A percentile compares a stretch with the other conserved stretches of the same genome.
Evolutionary conservation across 1,284 basidiomycete genomes (phyloP).

Genomic region (Abortiporus biennis): DNA sequence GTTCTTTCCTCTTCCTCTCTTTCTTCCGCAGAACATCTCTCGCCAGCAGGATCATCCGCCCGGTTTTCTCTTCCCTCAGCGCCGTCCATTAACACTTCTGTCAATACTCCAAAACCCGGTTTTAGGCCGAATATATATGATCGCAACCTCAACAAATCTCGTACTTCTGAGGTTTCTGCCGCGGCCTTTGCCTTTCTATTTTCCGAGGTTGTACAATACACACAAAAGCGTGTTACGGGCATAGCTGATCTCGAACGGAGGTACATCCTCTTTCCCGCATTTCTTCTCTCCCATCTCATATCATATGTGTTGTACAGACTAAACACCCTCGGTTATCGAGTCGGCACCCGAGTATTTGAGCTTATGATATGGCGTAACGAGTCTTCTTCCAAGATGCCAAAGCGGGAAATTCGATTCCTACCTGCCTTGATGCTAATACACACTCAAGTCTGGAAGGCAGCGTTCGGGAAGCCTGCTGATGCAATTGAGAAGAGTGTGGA

Average conservation of each 20-base stretch:
- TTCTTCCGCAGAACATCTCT: conserved; percentile 57
- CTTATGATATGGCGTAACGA: conserved; percentile 72
- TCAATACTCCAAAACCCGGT: conserved; percentile 33
- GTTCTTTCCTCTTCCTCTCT: conserved; percentile 61
- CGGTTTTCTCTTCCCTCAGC: conserved; percentile 64
- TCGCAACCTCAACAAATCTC: conserved; percentile 78
- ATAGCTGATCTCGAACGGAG: conserved; percentile 89
- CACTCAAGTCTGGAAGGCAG: conserved; percentile 90
- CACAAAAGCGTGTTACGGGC: conserved; percentile 89
- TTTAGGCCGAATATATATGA: conserved; percentile 76
- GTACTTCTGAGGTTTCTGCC: conserved; percentile 74
- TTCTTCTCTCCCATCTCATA: conserved; percentile 32
- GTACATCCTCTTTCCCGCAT: conserved; percentile 13
- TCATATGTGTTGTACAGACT: conserved; percentile 57
- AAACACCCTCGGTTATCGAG: conserved; percentile 86
- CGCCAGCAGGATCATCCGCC: conserved; percentile 53
- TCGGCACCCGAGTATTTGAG: conserved; percentile 79
- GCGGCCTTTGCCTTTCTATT: conserved; percentile 87
- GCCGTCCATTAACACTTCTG: conserved; percentile 40
- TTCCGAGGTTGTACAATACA: conserved; percentile 90
- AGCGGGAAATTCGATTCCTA: conserved; percentile 83
- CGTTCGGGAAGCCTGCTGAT: conserved; percentile 92
- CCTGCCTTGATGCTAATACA: conserved; percentile 89
- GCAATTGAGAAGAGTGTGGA: conserved; percentile 95
- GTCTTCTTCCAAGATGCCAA: conserved; percentile 70